Conservation (phyloP, 176 grass and related monocot genomes). For the Carex pumila region DNA sequence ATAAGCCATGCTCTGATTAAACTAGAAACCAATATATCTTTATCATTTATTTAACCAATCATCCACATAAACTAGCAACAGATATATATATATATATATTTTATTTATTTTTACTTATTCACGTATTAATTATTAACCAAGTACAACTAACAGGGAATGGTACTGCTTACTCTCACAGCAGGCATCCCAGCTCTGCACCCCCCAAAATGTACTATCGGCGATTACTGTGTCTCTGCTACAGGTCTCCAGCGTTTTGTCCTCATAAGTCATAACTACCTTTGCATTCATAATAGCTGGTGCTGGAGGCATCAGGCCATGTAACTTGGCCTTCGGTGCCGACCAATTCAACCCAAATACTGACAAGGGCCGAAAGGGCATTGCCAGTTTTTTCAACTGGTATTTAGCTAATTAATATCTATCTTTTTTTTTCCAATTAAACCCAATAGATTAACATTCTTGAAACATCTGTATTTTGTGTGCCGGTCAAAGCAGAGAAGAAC, state of each 20-base stretch:
- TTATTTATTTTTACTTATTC: background rate
- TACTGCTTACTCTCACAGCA: conserved; percentile 50
- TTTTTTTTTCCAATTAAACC: background rate
- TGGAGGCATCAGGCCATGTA: conserved; percentile 76
- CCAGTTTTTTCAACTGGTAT: conserved; percentile 93
- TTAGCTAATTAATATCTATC: background rate
- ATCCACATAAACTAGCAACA: background rate
- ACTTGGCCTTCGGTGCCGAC: conserved; percentile 70
- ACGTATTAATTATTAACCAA: background rate
- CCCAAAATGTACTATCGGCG: background rate
- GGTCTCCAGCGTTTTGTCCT: conserved; percentile 30
- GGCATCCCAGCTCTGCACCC: conserved; percentile 41
- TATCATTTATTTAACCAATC: background rate
- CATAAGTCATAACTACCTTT: conserved; percentile 31
- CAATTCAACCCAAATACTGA: conserved; percentile 64
- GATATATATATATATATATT: background rate
- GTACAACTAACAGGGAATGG: conserved; percentile 32
- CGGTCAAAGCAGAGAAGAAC: background rate
- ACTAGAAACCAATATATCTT: background rate
- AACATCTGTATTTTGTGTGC: background rate
- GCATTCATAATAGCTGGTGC: conserved; percentile 46
- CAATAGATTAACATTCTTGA: background rate
- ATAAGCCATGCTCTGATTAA: background rate
- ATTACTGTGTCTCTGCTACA: conserved; percentile 28
- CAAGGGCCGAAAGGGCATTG: conserved; percentile 45